A percentile compares a stretch with the other conserved stretches of the same genome.
phyloP scores from a whole-genome alignment of 2,329 filamentous ascomycete species.

The Talaromyces sp. region DNA sequence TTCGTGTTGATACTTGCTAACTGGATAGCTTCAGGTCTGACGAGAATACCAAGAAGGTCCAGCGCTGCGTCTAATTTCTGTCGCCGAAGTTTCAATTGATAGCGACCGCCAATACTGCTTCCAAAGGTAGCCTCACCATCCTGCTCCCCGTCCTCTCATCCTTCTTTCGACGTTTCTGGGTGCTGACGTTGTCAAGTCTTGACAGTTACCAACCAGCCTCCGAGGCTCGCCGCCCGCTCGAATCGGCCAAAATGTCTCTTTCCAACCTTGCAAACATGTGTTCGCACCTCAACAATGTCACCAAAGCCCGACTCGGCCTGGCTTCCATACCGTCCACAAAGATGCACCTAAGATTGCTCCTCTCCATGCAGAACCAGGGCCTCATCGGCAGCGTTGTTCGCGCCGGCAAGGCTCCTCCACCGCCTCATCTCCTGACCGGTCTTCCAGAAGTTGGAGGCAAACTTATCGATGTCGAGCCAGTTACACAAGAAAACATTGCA shows the following conservation, averaged over 20 bases:
- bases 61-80: background rate
- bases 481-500: slow-evolving; percentile 67
- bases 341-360: slow-evolving; percentile 67
- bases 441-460: slow-evolving; percentile 37
- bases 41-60: background rate
- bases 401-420: slow-evolving; percentile 56
- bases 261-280: slow-evolving; percentile 71
- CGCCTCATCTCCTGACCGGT: slow-evolving; percentile 48
- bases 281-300: slow-evolving; percentile 87
- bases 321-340: slow-evolving; percentile 78
- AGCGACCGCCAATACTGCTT: background rate
- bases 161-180: background rate
- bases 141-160: background rate
- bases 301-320: slow-evolving; percentile 72
- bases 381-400: slow-evolving; percentile 77
- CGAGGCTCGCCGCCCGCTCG: background rate
- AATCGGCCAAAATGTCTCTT: slow-evolving; percentile 57
- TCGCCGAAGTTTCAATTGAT: background rate
- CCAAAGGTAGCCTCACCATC: background rate
- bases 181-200: background rate
- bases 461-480: slow-evolving; percentile 38
- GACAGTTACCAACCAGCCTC: background rate
- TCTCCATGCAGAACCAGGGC: slow-evolving; percentile 75
- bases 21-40: background rate
- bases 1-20: background rate